Evolutionary conservation across 1,284 basidiomycete genomes (phyloP).

Genomic region (Wallemia hederae): DNA sequence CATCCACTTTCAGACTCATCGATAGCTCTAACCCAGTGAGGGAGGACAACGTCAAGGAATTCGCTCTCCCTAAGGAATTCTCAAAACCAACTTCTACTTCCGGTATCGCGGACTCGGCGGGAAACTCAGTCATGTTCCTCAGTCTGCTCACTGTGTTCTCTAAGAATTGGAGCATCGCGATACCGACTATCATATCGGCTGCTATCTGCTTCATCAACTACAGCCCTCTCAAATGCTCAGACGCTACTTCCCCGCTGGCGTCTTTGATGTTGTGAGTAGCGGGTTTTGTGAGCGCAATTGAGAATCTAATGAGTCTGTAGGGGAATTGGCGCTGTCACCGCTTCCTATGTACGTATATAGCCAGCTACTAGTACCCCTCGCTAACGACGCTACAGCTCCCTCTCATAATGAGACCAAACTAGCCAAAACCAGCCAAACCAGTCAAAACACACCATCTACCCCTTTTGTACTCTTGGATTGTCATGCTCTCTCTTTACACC

Average conservation of each 20-base stretch:
- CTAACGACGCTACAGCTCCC: not conserved
- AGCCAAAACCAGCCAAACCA: not conserved
- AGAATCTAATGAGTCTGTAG: not conserved
- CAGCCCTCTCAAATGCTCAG: not conserved
- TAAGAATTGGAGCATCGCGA: not conserved
- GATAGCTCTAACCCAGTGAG: not conserved
- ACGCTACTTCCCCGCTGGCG: not conserved
- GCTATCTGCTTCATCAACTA: not conserved
- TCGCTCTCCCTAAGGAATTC: not conserved
- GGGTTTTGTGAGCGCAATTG: not conserved
- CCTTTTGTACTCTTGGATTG: not conserved
- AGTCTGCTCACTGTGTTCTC: not conserved
- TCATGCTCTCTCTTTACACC: too few species aligned
- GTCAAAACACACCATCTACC: not conserved
- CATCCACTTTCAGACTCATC: not conserved
- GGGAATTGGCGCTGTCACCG: not conserved
- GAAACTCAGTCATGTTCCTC: not conserved
- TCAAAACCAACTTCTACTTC: not conserved
- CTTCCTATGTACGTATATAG: not conserved
- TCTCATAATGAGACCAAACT: not conserved
- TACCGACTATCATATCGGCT: not conserved
- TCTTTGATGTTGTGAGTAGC: not conserved
- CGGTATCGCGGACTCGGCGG: not conserved
- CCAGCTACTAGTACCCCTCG: not conserved
- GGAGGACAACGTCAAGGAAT: not conserved